Conservation (phyloP, 495 filamentous ascomycete species). For the Penicillium antarcticum region DNA sequence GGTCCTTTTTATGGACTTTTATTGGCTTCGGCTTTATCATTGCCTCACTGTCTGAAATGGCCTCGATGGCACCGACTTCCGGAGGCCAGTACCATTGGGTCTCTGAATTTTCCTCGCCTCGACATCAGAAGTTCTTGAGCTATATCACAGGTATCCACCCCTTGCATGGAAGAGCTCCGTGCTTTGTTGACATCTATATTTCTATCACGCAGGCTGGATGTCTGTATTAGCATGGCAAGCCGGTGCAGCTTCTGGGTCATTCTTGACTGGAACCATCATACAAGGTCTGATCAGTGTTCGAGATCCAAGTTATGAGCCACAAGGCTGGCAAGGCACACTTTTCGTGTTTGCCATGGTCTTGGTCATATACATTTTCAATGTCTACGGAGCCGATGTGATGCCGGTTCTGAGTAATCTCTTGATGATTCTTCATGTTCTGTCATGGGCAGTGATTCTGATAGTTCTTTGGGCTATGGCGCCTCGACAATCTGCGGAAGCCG, state of each 20-base stretch:
- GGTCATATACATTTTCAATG: slow-evolving; percentile 39
- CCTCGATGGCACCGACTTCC: slow-evolving; percentile 30
- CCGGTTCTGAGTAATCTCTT: slow-evolving; percentile 35
- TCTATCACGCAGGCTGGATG: slow-evolving; percentile 35
- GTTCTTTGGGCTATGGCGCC: slow-evolving; percentile 40
- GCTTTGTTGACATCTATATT: neutral
- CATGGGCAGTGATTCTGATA: slow-evolving; percentile 29
- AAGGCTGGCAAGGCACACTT: slow-evolving; percentile 40
- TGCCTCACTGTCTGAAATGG: slow-evolving; percentile 38
- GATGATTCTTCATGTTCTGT: slow-evolving; percentile 37
- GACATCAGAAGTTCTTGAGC: slow-evolving; percentile 41
- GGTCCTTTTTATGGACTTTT: slow-evolving; percentile 31
- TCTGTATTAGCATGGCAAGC: slow-evolving; percentile 42
- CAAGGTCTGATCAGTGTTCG: slow-evolving; percentile 38
- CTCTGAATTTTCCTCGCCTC: slow-evolving; percentile 43
- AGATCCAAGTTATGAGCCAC: slow-evolving; percentile 28
- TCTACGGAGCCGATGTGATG: slow-evolving; percentile 30
- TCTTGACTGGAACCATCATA: slow-evolving; percentile 43
- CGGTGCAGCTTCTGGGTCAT: slow-evolving; percentile 30
- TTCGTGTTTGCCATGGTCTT: slow-evolving; percentile 40
- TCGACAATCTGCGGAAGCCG: slow-evolving; percentile 28
- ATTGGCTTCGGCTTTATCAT: slow-evolving; percentile 32
- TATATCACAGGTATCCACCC: slow-evolving; percentile 37
- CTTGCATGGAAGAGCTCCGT: neutral
- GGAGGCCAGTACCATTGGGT: slow-evolving; percentile 51